Evolutionary conservation across 257 asterid species (phyloP).

Genomic region (Petunia axillaris): DNA sequence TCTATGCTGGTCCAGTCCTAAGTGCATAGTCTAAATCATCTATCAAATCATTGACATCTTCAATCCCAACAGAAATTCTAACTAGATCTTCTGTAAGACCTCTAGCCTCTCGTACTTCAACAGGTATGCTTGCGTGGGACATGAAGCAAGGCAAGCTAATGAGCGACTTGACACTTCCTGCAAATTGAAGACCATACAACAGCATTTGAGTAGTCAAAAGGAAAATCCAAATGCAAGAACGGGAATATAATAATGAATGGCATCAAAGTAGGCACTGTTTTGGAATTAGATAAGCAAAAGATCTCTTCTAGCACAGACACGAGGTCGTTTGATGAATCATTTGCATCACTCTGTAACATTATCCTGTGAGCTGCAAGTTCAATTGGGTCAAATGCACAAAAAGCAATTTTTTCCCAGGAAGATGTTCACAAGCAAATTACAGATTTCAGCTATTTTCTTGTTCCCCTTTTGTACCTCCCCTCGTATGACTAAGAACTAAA

Average conservation of each 20-base stretch:
- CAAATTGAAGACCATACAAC: not conserved
- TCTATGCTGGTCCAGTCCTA: constrained; percentile 56
- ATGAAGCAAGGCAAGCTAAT: constrained; percentile 84
- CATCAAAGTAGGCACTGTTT: not conserved
- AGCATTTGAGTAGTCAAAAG: not conserved
- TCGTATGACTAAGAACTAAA: no score
- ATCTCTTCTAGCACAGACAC: not conserved
- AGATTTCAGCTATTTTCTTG: not conserved
- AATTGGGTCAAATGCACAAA: not conserved
- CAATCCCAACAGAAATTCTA: constrained; percentile 80
- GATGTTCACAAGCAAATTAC: not conserved
- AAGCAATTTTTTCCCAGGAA: not conserved
- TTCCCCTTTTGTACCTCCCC: not conserved
- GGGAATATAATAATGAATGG: not conserved
- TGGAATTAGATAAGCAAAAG: not conserved
- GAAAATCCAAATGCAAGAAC: not conserved
- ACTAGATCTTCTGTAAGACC: constrained; percentile 77
- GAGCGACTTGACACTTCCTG: constrained; percentile 84
- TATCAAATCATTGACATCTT: constrained; percentile 76
- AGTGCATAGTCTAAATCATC: constrained; percentile 76
- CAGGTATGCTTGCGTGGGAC: constrained; percentile 82
- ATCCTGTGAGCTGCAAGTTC: not conserved
- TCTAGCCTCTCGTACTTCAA: constrained; percentile 65
- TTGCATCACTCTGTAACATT: not conserved
- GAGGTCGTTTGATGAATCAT: constrained; percentile 11